phyloP scores from a whole-genome alignment of 176 grass and related monocot genomes.

The Coix lacrymajobi region DNA sequence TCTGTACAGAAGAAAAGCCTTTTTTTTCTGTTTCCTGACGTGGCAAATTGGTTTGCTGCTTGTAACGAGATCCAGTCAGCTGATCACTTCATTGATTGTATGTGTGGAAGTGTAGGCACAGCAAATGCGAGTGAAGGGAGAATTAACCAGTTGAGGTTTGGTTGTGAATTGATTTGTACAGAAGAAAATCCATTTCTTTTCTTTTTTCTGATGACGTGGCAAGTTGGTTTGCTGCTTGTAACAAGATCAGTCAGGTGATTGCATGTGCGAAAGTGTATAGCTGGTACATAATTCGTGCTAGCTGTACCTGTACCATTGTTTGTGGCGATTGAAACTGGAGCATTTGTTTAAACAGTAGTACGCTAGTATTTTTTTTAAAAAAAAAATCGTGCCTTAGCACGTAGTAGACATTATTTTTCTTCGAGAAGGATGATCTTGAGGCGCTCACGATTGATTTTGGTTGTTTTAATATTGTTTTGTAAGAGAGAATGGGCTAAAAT shows the following conservation, averaged over 20 bases:
- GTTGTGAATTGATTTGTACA: constrained; percentile 36
- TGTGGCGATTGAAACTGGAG: neutral
- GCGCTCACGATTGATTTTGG: too few relatives aligned
- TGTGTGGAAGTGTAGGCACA: neutral
- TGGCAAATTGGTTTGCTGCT: constrained; percentile 17
- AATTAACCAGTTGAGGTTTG: constrained; percentile 28
- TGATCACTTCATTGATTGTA: neutral
- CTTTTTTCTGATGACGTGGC: neutral
- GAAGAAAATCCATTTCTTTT: neutral
- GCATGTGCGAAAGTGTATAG: neutral
- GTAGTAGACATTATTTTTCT: neutral
- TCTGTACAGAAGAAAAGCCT: constrained; percentile 9
- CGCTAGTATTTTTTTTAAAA: neutral
- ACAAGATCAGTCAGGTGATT: neutral
- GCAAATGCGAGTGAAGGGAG: neutral
- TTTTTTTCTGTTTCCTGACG: neutral
- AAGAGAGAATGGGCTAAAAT: too few relatives aligned
- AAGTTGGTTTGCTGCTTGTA: constrained; percentile 18
- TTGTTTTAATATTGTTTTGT: too few relatives aligned
- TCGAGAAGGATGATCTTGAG: neutral
- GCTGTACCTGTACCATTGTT: neutral
- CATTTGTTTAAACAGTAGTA: neutral
- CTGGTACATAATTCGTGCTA: neutral
- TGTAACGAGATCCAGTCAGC: neutral
- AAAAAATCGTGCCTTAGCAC: neutral